Evolutionary conservation across 2,329 filamentous ascomycete genomes (phyloP).

Genomic region (Amauroascus niger): DNA sequence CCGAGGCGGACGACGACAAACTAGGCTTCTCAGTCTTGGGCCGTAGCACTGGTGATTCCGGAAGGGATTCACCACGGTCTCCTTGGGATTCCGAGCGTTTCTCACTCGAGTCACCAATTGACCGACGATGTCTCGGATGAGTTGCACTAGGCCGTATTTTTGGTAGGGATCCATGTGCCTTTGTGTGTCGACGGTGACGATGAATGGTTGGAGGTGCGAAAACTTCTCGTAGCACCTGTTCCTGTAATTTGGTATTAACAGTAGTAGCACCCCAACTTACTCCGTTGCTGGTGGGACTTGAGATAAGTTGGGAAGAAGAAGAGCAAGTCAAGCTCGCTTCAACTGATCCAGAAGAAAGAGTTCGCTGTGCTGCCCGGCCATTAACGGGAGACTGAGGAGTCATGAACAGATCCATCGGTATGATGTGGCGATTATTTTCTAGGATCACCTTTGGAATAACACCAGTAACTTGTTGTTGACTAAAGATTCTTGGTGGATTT

Average conservation of each 20-base stretch:
- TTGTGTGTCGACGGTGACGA: constrained; percentile 60
- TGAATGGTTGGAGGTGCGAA: constrained; percentile 77
- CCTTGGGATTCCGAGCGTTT: neutral
- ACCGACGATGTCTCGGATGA: neutral
- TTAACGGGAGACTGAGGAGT: constrained; percentile 38
- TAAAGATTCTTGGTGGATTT: constrained; percentile 45
- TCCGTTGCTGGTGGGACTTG: constrained; percentile 2
- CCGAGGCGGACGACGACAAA: constrained; percentile 13
- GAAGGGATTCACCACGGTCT: constrained; percentile 8
- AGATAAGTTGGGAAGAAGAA: neutral
- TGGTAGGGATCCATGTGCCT: constrained; percentile 56
- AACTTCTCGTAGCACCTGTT: constrained; percentile 86
- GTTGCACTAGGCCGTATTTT: constrained; percentile 31
- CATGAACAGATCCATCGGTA: constrained; percentile 72
- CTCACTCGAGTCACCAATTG: neutral
- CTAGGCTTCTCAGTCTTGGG: constrained; percentile 2
- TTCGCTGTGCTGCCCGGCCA: neutral
- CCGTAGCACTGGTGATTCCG: neutral
- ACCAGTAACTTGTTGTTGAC: constrained; percentile 65
- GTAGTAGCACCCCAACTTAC: constrained; percentile 78
- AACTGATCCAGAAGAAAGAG: neutral
- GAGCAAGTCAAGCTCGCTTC: constrained; percentile 6
- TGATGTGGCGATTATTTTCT: constrained; percentile 86
- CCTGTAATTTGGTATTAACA: constrained; percentile 76
- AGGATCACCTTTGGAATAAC: constrained; percentile 84